Conservation (phyloP, 1,284 basidiomycete species). For the Moesziomyces globuligerus region DNA sequence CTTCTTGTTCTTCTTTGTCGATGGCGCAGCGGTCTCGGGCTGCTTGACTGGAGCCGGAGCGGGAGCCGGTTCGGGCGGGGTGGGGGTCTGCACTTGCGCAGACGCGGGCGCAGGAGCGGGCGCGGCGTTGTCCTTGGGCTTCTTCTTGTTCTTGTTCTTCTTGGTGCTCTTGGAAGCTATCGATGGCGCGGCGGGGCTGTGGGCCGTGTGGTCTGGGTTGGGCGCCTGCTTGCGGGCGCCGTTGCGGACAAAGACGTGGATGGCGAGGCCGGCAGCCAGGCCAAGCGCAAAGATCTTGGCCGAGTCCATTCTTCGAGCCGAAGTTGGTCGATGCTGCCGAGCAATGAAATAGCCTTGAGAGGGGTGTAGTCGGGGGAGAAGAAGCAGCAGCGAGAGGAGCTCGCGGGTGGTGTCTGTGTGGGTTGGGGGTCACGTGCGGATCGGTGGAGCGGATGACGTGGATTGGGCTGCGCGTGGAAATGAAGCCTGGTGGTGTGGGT, state of each 20-base stretch:
- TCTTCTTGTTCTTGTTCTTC: constrained; percentile 36
- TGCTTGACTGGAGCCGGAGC: constrained; percentile 4
- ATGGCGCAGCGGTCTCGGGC: constrained; percentile 2
- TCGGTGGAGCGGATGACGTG: too few relatives aligned
- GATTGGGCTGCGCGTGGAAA: neutral
- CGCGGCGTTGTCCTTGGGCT: constrained; percentile 4
- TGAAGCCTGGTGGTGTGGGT: neutral
- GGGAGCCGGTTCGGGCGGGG: neutral
- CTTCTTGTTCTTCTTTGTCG: constrained; percentile 20
- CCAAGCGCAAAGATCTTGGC: constrained; percentile 48
- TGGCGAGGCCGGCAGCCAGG: constrained; percentile 35
- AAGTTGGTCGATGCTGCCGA: too few relatives aligned
- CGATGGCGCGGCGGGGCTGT: neutral
- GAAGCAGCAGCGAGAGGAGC: too few relatives aligned
- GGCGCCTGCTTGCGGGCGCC: constrained; percentile 1
- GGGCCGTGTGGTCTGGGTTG: neutral
- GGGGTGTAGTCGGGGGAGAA: neutral
- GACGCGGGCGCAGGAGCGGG: neutral
- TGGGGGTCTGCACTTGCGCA: neutral
- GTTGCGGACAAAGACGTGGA: constrained; percentile 31
- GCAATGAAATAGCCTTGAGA: too few relatives aligned
- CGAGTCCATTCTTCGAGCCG: too few relatives aligned
- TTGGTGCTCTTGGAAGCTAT: constrained; percentile 14
- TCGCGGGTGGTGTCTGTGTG: neutral
- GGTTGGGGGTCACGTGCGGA: neutral